A percentile compares a stretch with the other conserved stretches of the same genome.
These are phyloP conservation scores for Castanopsis chinensis DNA, from an alignment of 306 rosid genomes.

Conservation along the genomic window DNA sequence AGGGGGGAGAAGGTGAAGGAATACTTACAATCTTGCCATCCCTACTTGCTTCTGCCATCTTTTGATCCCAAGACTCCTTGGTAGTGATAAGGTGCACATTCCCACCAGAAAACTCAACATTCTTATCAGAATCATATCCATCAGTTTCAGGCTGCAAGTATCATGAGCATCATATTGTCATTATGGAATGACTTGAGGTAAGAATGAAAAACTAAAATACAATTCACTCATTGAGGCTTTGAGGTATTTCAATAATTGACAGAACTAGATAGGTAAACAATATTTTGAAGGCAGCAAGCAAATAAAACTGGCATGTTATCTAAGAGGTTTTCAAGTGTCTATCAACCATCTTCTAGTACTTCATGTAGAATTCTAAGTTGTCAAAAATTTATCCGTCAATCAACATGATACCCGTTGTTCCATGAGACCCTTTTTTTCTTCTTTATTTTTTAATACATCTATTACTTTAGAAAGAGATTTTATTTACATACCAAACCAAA, in stretches of 20 bases:
- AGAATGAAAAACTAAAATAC: background rate
- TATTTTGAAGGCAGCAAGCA: background rate
- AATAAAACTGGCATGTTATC: background rate
- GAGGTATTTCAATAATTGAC: constrained; percentile 6
- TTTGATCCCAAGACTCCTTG: constrained; percentile 78
- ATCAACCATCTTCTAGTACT: background rate
- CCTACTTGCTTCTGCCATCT: constrained; percentile 81
- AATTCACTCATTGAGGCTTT: constrained; percentile 5
- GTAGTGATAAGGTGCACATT: constrained; percentile 76
- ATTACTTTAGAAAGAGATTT: background rate
- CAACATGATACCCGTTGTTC: background rate
- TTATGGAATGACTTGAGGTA: constrained; percentile 17
- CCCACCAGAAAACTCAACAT: constrained; percentile 60
- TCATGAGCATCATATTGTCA: constrained; percentile 27
- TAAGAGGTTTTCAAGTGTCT: background rate
- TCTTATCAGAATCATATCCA: constrained; percentile 57
- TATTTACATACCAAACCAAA: background rate
- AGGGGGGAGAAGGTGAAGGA: background rate
- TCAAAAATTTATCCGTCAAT: background rate
- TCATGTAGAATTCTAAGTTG: background rate
- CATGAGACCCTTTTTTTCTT: background rate
- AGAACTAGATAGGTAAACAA: constrained; percentile 11
- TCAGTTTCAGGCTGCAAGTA: constrained; percentile 38
- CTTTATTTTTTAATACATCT: too few species aligned
- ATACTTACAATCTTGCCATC: constrained; percentile 77